Base-by-base conservation (phyloP, 768 basidiomycete species). In the Cystobasidium onofrii region DNA sequence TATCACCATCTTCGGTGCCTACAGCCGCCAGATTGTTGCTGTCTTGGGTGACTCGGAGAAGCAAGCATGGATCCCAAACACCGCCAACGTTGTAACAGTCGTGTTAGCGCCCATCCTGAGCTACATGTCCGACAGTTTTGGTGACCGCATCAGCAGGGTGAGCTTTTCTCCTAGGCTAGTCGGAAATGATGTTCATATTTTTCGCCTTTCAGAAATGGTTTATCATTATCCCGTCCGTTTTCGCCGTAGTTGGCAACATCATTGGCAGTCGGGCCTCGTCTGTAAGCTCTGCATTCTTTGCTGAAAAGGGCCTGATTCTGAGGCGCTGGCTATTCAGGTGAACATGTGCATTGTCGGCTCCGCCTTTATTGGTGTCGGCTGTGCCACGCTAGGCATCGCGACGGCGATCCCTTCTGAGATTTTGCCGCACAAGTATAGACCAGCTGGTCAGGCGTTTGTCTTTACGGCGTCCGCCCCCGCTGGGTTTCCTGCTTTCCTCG, bases 401-500 rank as follows among this genome's bases (percentile, higher is more conserved):
- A 67, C 65, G 17, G 65, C 65, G 1, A 36, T 67, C 12, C 65
- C 65, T 10, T 67, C 65, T 2, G 65, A 67, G 65, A 43, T 67
- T 17, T 36, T 67, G 9, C 65, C 65, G 4, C 65, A 67, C 50
- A 41, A 31, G 54, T 52, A 67, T 29, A 18, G 65, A 20, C 10
- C 44, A 12, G 44, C 31, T 10, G 65, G 65, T n/a, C 44, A 46
- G 31, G 50, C 65, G 6, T 36, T 46, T 17, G 65, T 67, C 65
- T 67, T 67, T 29, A 54, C 29, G 7, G 23, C 44, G 10, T 46
- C 65, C 18, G 50, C 65, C 4, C 25, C 44, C 34, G 65, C 23
- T 52, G 44, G 36, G 7, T 23, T 67, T 23, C n/a, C 44, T 36
- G 65, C 41, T 33, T 43, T 67, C 23, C 27, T 67, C 17, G 65